These are phyloP conservation scores for Phytopythium boreale DNA, from an alignment of 352 stramenopile genomes.

Conservation along the genomic window DNA sequence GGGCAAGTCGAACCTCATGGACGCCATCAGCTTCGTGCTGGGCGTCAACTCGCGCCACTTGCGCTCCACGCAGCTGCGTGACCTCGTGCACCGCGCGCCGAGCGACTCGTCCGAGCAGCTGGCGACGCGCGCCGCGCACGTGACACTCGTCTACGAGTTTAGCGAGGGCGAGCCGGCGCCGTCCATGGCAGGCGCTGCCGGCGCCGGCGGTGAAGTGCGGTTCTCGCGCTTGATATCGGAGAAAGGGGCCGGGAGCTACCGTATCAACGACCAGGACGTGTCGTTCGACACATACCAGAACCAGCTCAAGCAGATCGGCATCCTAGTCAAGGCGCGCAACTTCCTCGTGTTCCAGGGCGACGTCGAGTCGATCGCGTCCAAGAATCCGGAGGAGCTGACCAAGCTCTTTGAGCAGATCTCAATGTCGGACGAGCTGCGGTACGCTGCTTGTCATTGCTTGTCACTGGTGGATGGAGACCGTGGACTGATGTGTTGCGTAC, in stretches of 20 bases:
- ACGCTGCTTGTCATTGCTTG: slow-evolving; percentile 1
- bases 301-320: slow-evolving; percentile 93
- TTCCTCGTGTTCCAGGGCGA: slow-evolving; percentile 99
- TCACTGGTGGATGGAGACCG: not conserved
- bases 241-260: slow-evolving; percentile 87
- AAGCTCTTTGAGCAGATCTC: slow-evolving; percentile 98
- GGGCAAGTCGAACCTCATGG: slow-evolving; percentile 94
- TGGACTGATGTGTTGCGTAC: not conserved
- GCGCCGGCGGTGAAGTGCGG: slow-evolving; percentile 50
- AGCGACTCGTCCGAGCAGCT: slow-evolving; percentile 42
- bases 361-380: slow-evolving; percentile 97
- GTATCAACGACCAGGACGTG: slow-evolving; percentile 75
- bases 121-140: slow-evolving; percentile 62
- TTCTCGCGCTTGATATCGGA: slow-evolving; percentile 94
- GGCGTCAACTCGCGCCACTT: slow-evolving; percentile 96
- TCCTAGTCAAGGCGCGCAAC: slow-evolving; percentile 99
- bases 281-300: slow-evolving; percentile 93
- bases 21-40: slow-evolving; percentile 98
- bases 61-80: slow-evolving; percentile 94
- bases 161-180: slow-evolving; percentile 53
- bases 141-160: slow-evolving; percentile 95
- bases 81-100: slow-evolving; percentile 91
- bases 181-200: slow-evolving; percentile 24
- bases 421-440: slow-evolving; percentile 85
- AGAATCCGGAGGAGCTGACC: slow-evolving; percentile 94